Conservation (phyloP, 2,329 filamentous ascomycete genomes). For the Blastomyces parvus region DNA sequence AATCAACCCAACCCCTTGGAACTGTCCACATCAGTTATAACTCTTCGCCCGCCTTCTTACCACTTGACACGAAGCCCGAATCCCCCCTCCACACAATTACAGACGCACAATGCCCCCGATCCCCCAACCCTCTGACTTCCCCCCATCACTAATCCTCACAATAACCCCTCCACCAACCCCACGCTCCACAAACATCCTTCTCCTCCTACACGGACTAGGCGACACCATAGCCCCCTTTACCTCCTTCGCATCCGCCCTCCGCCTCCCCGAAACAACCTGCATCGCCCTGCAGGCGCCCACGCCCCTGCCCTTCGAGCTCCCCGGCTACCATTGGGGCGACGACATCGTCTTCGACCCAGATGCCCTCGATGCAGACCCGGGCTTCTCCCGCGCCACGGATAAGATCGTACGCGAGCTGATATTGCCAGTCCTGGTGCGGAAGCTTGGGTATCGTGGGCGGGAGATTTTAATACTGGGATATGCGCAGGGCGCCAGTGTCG, state of each 20-base stretch:
- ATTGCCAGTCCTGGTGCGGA: slow-evolving; percentile 41
- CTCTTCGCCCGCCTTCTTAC: background rate
- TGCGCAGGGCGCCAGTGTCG: slow-evolving; percentile 57
- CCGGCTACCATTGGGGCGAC: slow-evolving; percentile 62
- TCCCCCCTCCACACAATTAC: no score
- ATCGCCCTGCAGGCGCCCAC: slow-evolving; percentile 64
- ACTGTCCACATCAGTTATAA: background rate
- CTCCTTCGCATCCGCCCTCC: slow-evolving; percentile 56
- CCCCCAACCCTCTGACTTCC: slow-evolving; percentile 36
- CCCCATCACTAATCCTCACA: slow-evolving; percentile 32
- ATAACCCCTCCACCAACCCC: slow-evolving; percentile 29
- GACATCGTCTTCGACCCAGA: slow-evolving; percentile 51
- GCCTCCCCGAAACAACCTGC: slow-evolving; percentile 66
- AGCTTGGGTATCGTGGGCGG: slow-evolving; percentile 50
- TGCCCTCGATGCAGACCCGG: slow-evolving; percentile 52
- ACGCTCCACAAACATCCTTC: slow-evolving; percentile 61
- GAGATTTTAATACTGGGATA: slow-evolving; percentile 59
- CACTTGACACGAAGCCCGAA: no score
- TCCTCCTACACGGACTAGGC: slow-evolving; percentile 77
- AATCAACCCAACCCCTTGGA: no score
- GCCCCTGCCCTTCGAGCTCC: slow-evolving; percentile 58
- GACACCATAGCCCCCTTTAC: slow-evolving; percentile 63
- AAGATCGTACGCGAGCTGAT: slow-evolving; percentile 46
- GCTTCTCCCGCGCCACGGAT: slow-evolving; percentile 44
- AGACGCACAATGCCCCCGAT: slow-evolving; percentile 28